Base-by-base conservation (phyloP, 2,329 filamentous ascomycete genomes). In the Ampelomyces quisqualis region DNA sequence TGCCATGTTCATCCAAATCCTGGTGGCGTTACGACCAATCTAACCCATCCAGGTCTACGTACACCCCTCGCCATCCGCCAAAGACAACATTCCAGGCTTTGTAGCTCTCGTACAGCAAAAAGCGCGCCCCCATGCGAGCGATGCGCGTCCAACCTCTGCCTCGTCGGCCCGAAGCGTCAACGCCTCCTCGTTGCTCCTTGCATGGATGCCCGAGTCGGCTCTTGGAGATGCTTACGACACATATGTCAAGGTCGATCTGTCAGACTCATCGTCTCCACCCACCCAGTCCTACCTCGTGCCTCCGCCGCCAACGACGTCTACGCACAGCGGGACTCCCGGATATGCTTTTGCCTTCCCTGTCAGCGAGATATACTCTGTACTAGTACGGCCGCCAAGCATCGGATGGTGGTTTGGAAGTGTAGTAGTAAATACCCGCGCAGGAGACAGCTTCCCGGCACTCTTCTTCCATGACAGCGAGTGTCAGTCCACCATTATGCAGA, bases 391-490 rank as follows among this genome's bases (percentile, higher is more conserved):
- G 3, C 94, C 93, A 4, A 96, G 89, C 65, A 72, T 95, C 6
- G 94, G 93, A 11, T 98, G 93, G 94, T 98, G 93, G 93, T 96
- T 94, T 66, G 93, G 93, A 22, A 95, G 90, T 49, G 72, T 98
- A 19, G 85, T 98, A 42, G 88, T 98, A 72, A 98, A 98, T 65
- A 89, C 88, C 1, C 78, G 87, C 9, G 83, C 86, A 1, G 94
- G 94, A 3, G 90, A 97, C 64, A 93, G 88, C 64, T 95, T 97
- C 55, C 93, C 93, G 0, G 90, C 93, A 0, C 74, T 98, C 1
- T 98, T 98, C 72, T 98, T 98, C 71, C 93, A 98, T 66, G 93
- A 98, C 62, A 90, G 84, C 49, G 93, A 98, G 72, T 98, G 93
- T 61, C 87, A 95, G 70, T 94, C 87, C 38, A 98, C 93, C 0